Conservation (phyloP, 78 protist species). For the Dictyostelium intermedium region DNA sequence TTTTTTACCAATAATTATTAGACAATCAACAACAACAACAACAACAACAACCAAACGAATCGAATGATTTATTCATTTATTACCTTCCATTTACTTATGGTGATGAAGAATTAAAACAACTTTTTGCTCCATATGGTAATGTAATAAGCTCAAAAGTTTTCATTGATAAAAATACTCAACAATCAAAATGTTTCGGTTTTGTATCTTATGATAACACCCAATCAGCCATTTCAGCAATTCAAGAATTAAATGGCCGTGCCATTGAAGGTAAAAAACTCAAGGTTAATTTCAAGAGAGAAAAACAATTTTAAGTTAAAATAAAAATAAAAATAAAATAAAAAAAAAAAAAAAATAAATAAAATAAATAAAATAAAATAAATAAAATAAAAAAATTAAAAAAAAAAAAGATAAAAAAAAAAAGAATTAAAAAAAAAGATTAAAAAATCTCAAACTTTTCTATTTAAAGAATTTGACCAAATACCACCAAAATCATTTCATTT, state of each 20-base stretch:
- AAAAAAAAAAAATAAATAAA: too few relatives aligned
- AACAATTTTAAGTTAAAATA: slow-evolving; percentile 1
- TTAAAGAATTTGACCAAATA: too few relatives aligned
- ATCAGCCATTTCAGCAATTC: slow-evolving; percentile 86
- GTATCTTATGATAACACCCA: slow-evolving; percentile 85
- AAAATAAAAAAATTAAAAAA: not conserved
- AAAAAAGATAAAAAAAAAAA: not conserved
- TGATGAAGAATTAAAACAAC: slow-evolving; percentile 77
- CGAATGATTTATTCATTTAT: slow-evolving; percentile 87
- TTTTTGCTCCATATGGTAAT: slow-evolving; percentile 83
- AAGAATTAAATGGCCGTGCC: slow-evolving; percentile 85
- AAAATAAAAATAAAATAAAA: not conserved
- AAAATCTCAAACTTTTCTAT: too few relatives aligned
- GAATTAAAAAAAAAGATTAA: too few relatives aligned
- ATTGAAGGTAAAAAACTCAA: slow-evolving; percentile 89
- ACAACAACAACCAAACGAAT: slow-evolving; percentile 30
- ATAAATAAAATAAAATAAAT: too few relatives aligned
- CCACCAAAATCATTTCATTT: too few relatives aligned
- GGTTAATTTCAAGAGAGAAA: slow-evolving; percentile 87
- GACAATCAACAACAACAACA: slow-evolving; percentile 8
- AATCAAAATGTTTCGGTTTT: slow-evolving; percentile 90
- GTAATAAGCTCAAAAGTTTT: slow-evolving; percentile 87
- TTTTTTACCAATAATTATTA: not conserved
- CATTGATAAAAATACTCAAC: slow-evolving; percentile 84
- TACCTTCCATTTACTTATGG: slow-evolving; percentile 85